These are phyloP conservation scores for Rhizopogon vesiculosus DNA, from an alignment of 768 basidiomycete species.

Conservation along the genomic window DNA sequence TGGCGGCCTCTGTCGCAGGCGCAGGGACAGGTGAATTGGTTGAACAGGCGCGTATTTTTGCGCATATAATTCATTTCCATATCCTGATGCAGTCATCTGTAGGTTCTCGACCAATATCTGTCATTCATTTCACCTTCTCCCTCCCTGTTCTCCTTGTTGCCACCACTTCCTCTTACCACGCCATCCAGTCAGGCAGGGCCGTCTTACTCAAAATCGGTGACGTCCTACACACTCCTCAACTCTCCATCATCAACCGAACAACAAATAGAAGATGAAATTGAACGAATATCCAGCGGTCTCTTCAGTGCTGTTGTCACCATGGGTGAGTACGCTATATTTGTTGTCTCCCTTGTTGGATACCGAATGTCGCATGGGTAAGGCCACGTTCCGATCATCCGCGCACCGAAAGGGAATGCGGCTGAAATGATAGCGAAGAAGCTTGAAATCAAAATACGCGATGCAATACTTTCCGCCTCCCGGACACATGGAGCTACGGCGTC, in stretches of 20 bases:
- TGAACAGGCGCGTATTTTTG: constrained; percentile 50
- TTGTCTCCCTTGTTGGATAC: background rate
- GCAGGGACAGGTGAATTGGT: constrained; percentile 81
- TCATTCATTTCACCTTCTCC: constrained; percentile 94
- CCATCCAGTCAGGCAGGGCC: constrained; percentile 29
- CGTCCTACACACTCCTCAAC: constrained; percentile 85
- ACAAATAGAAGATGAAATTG: constrained; percentile 90
- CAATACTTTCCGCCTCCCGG: constrained; percentile 65
- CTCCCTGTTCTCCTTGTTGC: constrained; percentile 86
- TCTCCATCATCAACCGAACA: constrained; percentile 87
- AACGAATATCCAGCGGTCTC: constrained; percentile 83
- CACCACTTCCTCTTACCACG: constrained; percentile 42
- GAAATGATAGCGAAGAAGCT: constrained; percentile 99
- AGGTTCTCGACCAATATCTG: constrained; percentile 96
- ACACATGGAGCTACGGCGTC: constrained; percentile 50
- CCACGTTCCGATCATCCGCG: constrained; percentile 90
- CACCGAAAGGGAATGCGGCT: constrained; percentile 93
- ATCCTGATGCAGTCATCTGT: constrained; percentile 4
- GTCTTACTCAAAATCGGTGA: constrained; percentile 34
- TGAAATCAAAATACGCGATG: constrained; percentile 87
- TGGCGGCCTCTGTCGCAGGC: constrained; percentile 82
- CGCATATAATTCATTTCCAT: background rate
- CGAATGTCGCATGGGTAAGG: constrained; percentile 38
- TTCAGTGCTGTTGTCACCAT: constrained; percentile 89
- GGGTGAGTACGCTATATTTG: constrained; percentile 43